Conservation (phyloP, 495 filamentous ascomycete species). For the Rhizodiscina lignyota region DNA sequence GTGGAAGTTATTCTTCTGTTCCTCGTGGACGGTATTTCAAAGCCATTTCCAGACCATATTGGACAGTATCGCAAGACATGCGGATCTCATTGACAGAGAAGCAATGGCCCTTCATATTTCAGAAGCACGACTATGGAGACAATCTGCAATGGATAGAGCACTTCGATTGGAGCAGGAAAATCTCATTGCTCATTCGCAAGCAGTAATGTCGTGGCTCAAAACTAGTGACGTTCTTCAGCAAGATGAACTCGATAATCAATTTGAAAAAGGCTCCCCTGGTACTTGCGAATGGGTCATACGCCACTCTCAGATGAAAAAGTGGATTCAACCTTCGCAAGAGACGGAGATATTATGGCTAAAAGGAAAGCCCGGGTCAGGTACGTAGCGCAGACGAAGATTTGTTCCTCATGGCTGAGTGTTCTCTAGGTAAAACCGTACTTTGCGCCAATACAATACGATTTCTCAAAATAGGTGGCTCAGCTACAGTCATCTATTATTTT, state of each 20-base stretch:
- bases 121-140: conserved; percentile 2
- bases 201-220: conserved; percentile 1
- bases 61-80: conserved; percentile 4
- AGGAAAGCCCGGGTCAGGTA: conserved; percentile 7
- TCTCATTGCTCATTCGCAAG: not conserved
- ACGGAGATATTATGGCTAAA: conserved; percentile 3
- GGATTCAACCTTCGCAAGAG: not conserved
- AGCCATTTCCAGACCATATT: conserved; percentile 4
- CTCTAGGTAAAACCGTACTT: conserved; percentile 2
- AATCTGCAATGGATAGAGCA: not conserved
- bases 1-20: conserved; percentile 5
- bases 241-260: conserved; percentile 1
- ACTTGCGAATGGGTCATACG: conserved; percentile 3
- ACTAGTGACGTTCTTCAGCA: conserved; percentile 1
- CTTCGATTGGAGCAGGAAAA: not conserved
- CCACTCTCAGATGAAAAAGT: not conserved
- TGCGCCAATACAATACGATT: conserved; percentile 2
- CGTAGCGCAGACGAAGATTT: not conserved
- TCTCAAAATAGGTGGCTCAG: not conserved
- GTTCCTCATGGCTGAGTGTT: not conserved
- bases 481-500: not conserved
- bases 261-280: not conserved
- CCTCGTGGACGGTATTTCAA: conserved; percentile 4
- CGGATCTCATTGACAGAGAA: conserved; percentile 3
- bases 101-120: conserved; percentile 1